Evolutionary conservation across 2,329 filamentous ascomycete genomes (phyloP).

Genomic region (Ambrosiella beaveri): DNA sequence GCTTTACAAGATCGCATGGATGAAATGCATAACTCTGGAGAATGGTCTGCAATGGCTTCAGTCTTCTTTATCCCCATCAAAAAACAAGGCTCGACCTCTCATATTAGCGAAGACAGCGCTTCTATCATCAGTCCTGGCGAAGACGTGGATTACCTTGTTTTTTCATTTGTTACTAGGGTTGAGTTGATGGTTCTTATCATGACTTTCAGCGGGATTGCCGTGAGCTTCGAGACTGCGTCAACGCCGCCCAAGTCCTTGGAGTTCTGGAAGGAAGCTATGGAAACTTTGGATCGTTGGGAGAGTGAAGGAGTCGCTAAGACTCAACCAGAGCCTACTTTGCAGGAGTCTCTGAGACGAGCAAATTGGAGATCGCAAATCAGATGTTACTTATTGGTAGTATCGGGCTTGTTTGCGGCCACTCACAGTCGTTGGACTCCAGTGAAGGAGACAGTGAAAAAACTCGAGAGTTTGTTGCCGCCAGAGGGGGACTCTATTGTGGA

Average conservation of each 20-base stretch:
- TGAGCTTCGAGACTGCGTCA: slow-evolving; percentile 23
- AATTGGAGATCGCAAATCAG: slow-evolving; percentile 49
- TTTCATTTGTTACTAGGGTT: slow-evolving; percentile 43
- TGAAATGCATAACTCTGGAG: slow-evolving; percentile 26
- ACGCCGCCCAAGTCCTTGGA: slow-evolving; percentile 22
- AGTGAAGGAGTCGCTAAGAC: slow-evolving; percentile 8
- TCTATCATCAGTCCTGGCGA: slow-evolving; percentile 34
- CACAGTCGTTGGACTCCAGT: slow-evolving; percentile 54
- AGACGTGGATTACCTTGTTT: slow-evolving; percentile 36
- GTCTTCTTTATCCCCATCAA: slow-evolving; percentile 39
- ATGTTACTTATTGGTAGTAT: slow-evolving; percentile 53
- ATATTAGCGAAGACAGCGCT: slow-evolving; percentile 40
- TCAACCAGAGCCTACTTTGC: slow-evolving; percentile 20
- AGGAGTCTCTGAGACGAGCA: slow-evolving; percentile 38
- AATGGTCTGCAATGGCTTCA: slow-evolving; percentile 30
- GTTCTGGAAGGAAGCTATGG: slow-evolving; percentile 27
- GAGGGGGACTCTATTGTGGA: slow-evolving; percentile 25
- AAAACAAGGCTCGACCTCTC: slow-evolving; percentile 20
- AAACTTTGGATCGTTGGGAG: slow-evolving; percentile 30
- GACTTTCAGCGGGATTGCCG: slow-evolving; percentile 35
- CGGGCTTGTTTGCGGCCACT: slow-evolving; percentile 51
- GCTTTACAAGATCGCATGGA: slow-evolving; percentile 47
- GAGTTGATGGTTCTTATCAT: slow-evolving; percentile 39
- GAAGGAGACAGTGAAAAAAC: slow-evolving; percentile 35
- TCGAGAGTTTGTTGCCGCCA: slow-evolving; percentile 28